phyloP scores from a whole-genome alignment of 495 filamentous ascomycete species.

The Neurospora sp. region DNA sequence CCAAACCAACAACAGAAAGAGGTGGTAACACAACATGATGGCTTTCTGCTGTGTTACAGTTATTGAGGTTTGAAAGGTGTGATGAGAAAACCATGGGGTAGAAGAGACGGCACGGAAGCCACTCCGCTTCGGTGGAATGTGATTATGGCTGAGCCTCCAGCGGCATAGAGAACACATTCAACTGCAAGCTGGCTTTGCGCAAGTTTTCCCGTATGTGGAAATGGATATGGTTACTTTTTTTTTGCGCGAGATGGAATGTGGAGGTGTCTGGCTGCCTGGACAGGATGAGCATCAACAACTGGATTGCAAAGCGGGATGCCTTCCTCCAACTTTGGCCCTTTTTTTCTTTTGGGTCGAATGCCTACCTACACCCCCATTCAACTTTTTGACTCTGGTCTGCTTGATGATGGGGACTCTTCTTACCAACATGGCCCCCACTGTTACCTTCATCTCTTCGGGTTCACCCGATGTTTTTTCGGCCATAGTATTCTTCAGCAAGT shows the following conservation, averaged over 20 bases:
- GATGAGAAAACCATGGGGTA: background rate
- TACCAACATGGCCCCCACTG: background rate
- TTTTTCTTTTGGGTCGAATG: no score
- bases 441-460: background rate
- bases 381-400: background rate
- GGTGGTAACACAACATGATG: background rate
- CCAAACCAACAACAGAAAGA: background rate
- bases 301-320: background rate
- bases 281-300: background rate
- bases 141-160: background rate
- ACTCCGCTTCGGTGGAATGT: background rate
- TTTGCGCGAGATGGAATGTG: background rate
- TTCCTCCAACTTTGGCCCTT: background rate
- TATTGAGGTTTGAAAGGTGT: background rate
- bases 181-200: background rate
- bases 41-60: background rate
- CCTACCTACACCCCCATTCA: background rate
- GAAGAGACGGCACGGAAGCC: background rate
- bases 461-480: background rate
- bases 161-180: background rate
- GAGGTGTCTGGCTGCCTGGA: background rate
- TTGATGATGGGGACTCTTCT: background rate
- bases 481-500: background rate
- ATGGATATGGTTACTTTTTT: background rate
- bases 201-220: background rate